Evolutionary conservation across 768 basidiomycete genomes (phyloP).

Genomic region (Xerocomus spinulosus): DNA sequence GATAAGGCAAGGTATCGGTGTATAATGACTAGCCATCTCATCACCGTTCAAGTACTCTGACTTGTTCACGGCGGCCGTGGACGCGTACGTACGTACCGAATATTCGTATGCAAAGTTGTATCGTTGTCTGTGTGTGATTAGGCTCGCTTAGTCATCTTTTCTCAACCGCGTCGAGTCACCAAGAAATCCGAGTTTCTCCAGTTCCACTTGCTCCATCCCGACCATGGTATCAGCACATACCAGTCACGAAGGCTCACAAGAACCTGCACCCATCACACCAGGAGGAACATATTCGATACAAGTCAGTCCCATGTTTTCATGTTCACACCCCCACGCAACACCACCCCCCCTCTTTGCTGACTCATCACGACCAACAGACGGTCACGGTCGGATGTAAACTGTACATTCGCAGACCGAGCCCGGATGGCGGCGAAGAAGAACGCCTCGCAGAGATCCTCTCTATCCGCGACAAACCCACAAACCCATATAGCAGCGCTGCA

Average conservation of each 20-base stretch:
- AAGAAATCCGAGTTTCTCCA: constrained; percentile 6
- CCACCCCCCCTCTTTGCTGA: constrained; percentile 23
- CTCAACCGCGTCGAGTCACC: constrained; percentile 1
- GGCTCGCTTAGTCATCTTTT: constrained; percentile 22
- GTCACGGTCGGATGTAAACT: constrained; percentile 94
- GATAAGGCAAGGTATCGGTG: neutral
- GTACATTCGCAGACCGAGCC: constrained; percentile 76
- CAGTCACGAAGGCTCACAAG: constrained; percentile 32
- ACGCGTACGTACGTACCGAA: neutral
- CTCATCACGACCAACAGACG: constrained; percentile 48
- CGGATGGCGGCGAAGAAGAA: constrained; percentile 76
- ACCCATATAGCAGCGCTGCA: constrained; percentile 42
- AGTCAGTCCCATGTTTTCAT: constrained; percentile 41
- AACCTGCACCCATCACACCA: constrained; percentile 62
- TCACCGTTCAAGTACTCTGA: too few species aligned
- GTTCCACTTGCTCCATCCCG: neutral
- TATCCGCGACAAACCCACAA: constrained; percentile 80
- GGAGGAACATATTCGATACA: constrained; percentile 76
- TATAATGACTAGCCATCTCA: neutral
- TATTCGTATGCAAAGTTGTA: neutral
- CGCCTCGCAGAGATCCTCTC: constrained; percentile 94
- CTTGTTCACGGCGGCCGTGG: neutral
- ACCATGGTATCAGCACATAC: constrained; percentile 30
- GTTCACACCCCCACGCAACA: constrained; percentile 22
- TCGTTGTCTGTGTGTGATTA: neutral